Conservation (phyloP, 257 asterid species). For the Phtheirospermum japonicum region DNA sequence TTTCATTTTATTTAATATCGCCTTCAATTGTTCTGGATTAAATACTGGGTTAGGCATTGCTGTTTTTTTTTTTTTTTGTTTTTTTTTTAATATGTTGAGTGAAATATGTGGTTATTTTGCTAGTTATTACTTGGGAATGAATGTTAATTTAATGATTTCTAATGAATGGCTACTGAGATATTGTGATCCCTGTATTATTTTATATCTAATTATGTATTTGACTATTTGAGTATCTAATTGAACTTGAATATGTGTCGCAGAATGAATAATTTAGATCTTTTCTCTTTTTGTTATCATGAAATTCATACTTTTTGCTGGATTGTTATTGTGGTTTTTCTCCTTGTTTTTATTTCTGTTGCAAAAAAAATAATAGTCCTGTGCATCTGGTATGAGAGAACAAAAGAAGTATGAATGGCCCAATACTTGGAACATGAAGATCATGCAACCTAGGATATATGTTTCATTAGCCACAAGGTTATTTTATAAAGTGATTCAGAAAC, state of each 20-base stretch:
- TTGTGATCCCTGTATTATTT: constrained; percentile 2
- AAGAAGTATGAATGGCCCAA: no score
- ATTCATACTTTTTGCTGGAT: background rate
- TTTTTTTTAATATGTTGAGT: no score
- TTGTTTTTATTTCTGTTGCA: no score
- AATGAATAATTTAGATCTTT: background rate
- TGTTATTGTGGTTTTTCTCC: no score
- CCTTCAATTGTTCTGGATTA: constrained; percentile 1
- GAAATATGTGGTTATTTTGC: constrained; percentile 5
- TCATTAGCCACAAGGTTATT: no score
- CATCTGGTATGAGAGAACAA: no score
- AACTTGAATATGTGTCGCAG: background rate
- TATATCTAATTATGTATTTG: background rate
- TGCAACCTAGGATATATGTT: no score
- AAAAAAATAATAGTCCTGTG: no score
- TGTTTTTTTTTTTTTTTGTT: no score
- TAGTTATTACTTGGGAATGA: constrained; percentile 3
- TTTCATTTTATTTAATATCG: background rate
- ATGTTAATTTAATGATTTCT: background rate
- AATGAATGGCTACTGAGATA: background rate
- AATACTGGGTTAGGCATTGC: background rate
- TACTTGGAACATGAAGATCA: no score
- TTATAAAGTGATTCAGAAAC: no score
- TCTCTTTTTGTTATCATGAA: background rate
- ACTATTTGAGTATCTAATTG: background rate